A percentile compares a stretch with the other conserved stretches of the same genome.
Conservation (phyloP, 2,329 filamentous ascomycete genomes). For the Ophiosphaerella korrae region DNA sequence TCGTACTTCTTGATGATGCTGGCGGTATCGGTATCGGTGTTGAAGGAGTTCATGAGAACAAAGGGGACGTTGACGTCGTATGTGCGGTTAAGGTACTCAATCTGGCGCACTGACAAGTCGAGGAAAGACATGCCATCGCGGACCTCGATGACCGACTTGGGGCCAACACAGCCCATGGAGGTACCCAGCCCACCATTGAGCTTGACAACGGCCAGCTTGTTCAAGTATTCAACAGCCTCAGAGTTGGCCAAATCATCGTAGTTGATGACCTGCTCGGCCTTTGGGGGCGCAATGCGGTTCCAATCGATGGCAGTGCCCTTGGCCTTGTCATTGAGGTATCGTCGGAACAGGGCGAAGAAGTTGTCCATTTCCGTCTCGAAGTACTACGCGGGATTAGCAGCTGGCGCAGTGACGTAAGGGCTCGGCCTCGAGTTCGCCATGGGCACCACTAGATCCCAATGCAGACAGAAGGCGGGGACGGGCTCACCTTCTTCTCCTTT, state of each 20-base stretch:
- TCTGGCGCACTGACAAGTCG: slow-evolving; percentile 96
- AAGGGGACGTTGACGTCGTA: slow-evolving; percentile 98
- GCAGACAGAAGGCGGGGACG: neutral
- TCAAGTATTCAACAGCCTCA: slow-evolving; percentile 91
- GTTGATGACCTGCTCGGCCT: slow-evolving; percentile 90
- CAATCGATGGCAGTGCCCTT: slow-evolving; percentile 96
- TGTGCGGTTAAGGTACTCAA: slow-evolving; percentile 98
- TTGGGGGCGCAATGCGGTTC: slow-evolving; percentile 94
- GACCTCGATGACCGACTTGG: slow-evolving; percentile 99
- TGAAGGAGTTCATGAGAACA: slow-evolving; percentile 99
- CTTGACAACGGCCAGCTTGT: slow-evolving; percentile 97
- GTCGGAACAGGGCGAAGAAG: slow-evolving; percentile 98
- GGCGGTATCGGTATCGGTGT: slow-evolving; percentile 96
- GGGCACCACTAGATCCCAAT: neutral
- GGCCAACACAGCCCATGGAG: slow-evolving; percentile 98
- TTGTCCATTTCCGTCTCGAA: slow-evolving; percentile 99
- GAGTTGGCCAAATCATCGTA: slow-evolving; percentile 89
- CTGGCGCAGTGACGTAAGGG: slow-evolving; percentile 13
- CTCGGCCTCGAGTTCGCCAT: slow-evolving; percentile 10
- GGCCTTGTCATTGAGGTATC: slow-evolving; percentile 98
- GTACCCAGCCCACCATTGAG: slow-evolving; percentile 99
- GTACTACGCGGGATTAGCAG: slow-evolving; percentile 59
- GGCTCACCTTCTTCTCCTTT: slow-evolving; percentile 73
- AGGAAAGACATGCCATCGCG: slow-evolving; percentile 99
- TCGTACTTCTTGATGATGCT: slow-evolving; percentile 99